Percentiles rank a stretch among this genome's conserved stretches.
phyloP scores from a whole-genome alignment of 2,329 filamentous ascomycete genomes.

The Cytospora leucostoma region DNA sequence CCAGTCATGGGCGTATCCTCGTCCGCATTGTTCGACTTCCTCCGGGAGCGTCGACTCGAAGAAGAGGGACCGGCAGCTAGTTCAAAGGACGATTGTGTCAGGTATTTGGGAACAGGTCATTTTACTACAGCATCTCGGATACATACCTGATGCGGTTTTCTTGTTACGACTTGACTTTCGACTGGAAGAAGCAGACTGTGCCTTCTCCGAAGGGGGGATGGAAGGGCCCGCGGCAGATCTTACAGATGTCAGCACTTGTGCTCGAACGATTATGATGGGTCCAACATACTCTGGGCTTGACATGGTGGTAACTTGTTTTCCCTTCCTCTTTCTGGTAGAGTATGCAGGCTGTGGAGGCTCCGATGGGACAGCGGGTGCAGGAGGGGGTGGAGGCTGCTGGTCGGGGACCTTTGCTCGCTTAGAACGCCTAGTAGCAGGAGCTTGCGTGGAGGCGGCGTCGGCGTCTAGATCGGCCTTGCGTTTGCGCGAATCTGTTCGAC shows the following conservation, averaged over 20 bases:
- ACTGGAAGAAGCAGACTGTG: slow-evolving; percentile 64
- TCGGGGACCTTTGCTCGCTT: slow-evolving; percentile 70
- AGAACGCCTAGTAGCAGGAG: slow-evolving; percentile 57
- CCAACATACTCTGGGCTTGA: slow-evolving; percentile 67
- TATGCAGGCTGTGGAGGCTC: slow-evolving; percentile 38
- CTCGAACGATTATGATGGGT: not conserved
- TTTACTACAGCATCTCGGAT: not conserved
- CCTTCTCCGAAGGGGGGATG: slow-evolving; percentile 59
- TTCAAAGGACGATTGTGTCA: slow-evolving; percentile 35
- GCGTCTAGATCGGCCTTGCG: slow-evolving; percentile 67
- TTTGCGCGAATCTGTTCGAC: slow-evolving; percentile 59
- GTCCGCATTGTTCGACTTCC: slow-evolving; percentile 50
- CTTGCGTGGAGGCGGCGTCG: slow-evolving; percentile 34
- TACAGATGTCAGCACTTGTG: slow-evolving; percentile 23
- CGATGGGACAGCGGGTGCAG: slow-evolving; percentile 39
- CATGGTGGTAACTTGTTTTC: slow-evolving; percentile 66
- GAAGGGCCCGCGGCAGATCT: slow-evolving; percentile 55
- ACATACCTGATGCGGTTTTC: slow-evolving; percentile 53
- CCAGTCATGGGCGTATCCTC: slow-evolving; percentile 73
- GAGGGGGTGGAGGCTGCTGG: slow-evolving; percentile 40
- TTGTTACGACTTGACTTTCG: slow-evolving; percentile 74
- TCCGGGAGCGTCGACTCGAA: slow-evolving; percentile 53
- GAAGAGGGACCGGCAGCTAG: slow-evolving; percentile 39
- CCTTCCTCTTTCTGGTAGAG: slow-evolving; percentile 55
- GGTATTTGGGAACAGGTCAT: slow-evolving; percentile 5